Percentiles rank a stretch among this genome's conserved stretches.
Evolutionary conservation across 371 early-diverging fungal species (phyloP).

Genomic region (Mucor circinelloides): DNA sequence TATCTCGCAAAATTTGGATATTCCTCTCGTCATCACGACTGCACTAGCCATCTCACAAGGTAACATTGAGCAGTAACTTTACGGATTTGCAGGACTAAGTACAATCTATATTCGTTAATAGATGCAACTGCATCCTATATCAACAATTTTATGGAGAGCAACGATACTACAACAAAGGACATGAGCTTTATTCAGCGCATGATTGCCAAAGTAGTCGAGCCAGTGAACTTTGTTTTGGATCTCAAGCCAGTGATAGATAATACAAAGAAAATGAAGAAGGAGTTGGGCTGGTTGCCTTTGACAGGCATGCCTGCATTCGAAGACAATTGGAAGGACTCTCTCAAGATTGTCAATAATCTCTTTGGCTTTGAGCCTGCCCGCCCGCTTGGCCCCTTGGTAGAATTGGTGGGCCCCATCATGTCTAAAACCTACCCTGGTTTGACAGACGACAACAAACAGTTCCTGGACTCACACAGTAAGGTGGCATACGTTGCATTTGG

Average conservation of each 20-base stretch:
- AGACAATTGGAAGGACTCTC: not conserved
- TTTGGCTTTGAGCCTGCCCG: constrained; percentile 30
- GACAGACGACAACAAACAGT: not conserved
- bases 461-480: constrained; percentile 17
- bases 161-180: constrained; percentile 15
- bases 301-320: not conserved
- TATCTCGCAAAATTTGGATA: not conserved
- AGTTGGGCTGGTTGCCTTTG: not conserved
- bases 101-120: not conserved
- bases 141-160: constrained; percentile 5
- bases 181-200: constrained; percentile 20
- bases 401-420: constrained; percentile 35
- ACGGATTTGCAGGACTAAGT: not conserved
- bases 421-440: not conserved
- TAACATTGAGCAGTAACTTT: not conserved
- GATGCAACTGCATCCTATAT: constrained; percentile 34
- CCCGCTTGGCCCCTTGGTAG: constrained; percentile 34
- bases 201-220: constrained; percentile 1
- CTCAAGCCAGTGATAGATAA: not conserved
- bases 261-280: not conserved
- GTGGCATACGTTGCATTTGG: constrained; percentile 48
- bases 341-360: constrained; percentile 28
- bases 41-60: not conserved
- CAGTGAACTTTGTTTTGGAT: not conserved
- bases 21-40: constrained; percentile 13